Evolutionary conservation across 768 basidiomycete genomes (phyloP).

Genomic region (Psilocybe azurescens): DNA sequence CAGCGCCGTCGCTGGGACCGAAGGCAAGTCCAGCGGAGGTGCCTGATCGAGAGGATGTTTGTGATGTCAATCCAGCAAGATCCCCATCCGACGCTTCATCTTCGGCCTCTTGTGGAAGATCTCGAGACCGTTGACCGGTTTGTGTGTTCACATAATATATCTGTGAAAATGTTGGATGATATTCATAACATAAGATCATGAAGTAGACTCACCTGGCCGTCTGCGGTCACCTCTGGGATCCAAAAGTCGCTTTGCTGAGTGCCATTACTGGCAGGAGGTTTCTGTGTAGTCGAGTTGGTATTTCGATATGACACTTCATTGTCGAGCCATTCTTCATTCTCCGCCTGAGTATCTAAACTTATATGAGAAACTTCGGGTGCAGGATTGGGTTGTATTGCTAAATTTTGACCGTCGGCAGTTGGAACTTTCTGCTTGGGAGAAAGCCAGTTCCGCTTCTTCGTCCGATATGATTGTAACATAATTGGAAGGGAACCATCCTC

Average conservation of each 20-base stretch:
- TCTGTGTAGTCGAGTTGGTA: conserved; percentile 23
- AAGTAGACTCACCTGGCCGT: conserved; percentile 75
- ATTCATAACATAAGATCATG: conserved; percentile 4
- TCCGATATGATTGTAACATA: conserved; percentile 84
- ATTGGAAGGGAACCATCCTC: conserved; percentile 98
- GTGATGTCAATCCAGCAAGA: conserved; percentile 62
- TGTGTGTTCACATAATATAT: conserved; percentile 96
- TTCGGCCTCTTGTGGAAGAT: conserved; percentile 80
- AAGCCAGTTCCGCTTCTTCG: conserved; percentile 76
- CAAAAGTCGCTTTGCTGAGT: conserved; percentile 79
- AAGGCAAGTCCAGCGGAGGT: conserved; percentile 58
- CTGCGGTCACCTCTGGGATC: conserved; percentile 84
- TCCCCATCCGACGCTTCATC: conserved; percentile 69
- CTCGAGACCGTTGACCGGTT: conserved; percentile 81
- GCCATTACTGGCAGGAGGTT: conserved; percentile 26
- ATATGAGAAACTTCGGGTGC: conserved; percentile 56
- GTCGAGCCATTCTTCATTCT: conserved; percentile 66
- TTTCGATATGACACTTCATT: conserved; percentile 44
- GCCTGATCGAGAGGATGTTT: conserved; percentile 60
- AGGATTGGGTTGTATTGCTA: conserved; percentile 31
- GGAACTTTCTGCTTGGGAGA: conserved; percentile 57
- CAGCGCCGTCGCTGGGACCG: conserved; percentile 41
- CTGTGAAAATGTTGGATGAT: conserved; percentile 44
- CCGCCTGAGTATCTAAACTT: conserved; percentile 46
- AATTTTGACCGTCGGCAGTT: conserved; percentile 34